Evolutionary conservation across 2,329 filamentous ascomycete species (phyloP).

Genomic region (Endothia cerciana): DNA sequence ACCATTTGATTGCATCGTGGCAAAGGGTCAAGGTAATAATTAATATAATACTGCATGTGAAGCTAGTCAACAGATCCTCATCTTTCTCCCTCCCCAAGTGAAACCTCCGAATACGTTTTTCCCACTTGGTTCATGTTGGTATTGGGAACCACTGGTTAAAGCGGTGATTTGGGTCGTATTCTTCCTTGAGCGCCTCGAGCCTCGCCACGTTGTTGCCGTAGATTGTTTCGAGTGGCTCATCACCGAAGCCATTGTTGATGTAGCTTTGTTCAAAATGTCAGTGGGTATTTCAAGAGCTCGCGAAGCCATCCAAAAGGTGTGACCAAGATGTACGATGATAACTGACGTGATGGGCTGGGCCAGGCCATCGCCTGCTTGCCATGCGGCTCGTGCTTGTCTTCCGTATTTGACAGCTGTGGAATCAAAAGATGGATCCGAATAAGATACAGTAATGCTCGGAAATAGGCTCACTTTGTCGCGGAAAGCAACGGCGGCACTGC

Average conservation of each 20-base stretch:
- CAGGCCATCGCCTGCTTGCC: not conserved
- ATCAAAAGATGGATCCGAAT: not conserved
- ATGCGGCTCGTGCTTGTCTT: not conserved
- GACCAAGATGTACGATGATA: not conserved
- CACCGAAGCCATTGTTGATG: constrained; percentile 8
- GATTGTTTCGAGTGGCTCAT: constrained; percentile 3
- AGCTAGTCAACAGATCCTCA: not conserved
- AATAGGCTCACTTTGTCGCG: constrained; percentile 5
- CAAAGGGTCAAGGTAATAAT: not conserved
- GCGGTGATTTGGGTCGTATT: not conserved
- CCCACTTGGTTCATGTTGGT: not conserved
- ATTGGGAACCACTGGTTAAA: constrained; percentile 7
- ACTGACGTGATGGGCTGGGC: not conserved
- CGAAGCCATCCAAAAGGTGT: not conserved
- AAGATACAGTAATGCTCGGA: constrained; percentile 5
- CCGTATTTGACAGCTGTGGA: not conserved
- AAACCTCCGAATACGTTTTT: not conserved
- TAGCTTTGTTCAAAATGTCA: not conserved
- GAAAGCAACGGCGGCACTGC: not conserved
- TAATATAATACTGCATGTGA: not conserved
- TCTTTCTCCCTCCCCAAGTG: not conserved
- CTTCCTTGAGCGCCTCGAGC: not conserved
- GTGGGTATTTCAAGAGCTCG: not conserved
- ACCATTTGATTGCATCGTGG: too few relatives aligned
- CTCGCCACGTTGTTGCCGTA: not conserved